Evolutionary conservation across 176 grass and related monocot species (phyloP), one percentile per base, ranked within the genome.

Genomic region (Cenchrus purpureus): DNA sequence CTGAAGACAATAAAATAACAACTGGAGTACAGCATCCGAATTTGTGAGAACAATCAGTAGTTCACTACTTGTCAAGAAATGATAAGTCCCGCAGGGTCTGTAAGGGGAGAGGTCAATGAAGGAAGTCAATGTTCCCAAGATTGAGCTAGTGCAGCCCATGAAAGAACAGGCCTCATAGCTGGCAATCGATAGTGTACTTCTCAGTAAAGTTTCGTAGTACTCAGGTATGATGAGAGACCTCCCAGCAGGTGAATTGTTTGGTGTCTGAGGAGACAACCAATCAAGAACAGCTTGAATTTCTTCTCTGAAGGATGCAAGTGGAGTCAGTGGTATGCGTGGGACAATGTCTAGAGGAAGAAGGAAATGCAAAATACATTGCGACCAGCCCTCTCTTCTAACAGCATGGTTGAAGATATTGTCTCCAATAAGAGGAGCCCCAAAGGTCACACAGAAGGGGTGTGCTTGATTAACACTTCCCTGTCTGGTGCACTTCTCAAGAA

Each of bases 31-130:
- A 77, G 91, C 93, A 89, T 94, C 89, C 53, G 93, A 95, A 71
- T 94, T 94, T 81, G 89, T 85, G 57, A 92, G 84, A 75, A 83
- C 83, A 58, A 92, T 61, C 29, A 98, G 48, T 55, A 84, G 88
- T n/a, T 85, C 86, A 45, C 79, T 85, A 20, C 81, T 86, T 72
- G 87, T 85, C 79, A 85, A 66, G 81, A 98, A 92, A 85, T 87
- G 78, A 40, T 91, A 98, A 65, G 83, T 91, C 53, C 96, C 96
- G 32, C 90, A 89, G 67, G 96, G 96, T 80, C 93, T 89, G 62
- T 98, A 98, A 61, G 96, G 96, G 74, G 93, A 92, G 45, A 98
- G 91, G 57, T 94, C 91, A 66, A 95, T 81, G 80, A 98, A 98
- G 52, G 89, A 90, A 79, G 89, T 95, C 68, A 98, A 68, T 46